Conservation (phyloP, 805 yeast genomes). For the Candida bentonensis region DNA sequence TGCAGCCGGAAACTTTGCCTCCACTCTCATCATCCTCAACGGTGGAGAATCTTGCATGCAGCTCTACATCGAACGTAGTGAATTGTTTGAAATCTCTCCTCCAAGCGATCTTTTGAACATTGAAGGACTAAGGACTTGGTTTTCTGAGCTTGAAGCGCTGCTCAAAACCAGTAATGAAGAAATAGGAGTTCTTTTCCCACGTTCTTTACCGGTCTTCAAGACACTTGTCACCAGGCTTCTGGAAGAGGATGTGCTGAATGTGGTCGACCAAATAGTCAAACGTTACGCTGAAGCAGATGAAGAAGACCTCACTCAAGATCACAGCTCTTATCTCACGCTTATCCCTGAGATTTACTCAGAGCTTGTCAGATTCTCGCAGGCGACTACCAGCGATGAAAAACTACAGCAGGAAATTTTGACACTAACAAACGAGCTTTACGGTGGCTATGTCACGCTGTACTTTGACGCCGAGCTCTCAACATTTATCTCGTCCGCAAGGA, state of each 20-base stretch:
- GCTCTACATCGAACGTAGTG: slow-evolving; percentile 10
- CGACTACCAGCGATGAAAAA: not conserved
- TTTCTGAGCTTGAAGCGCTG: slow-evolving; percentile 20
- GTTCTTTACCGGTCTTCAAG: slow-evolving; percentile 2
- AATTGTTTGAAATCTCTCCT: not conserved
- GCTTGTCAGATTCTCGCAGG: not conserved
- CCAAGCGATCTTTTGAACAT: slow-evolving; percentile 6
- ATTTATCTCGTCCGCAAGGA: slow-evolving; percentile 15
- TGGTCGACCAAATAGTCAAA: not conserved
- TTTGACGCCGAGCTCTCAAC: slow-evolving; percentile 18
- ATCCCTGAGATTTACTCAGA: slow-evolving; percentile 25
- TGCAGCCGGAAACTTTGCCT: slow-evolving; percentile 12
- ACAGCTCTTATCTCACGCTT: slow-evolving; percentile 12
- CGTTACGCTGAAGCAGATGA: slow-evolving; percentile 6
- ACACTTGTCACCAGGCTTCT: slow-evolving; percentile 2
- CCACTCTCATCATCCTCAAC: slow-evolving; percentile 20
- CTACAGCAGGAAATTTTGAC: slow-evolving; percentile 9
- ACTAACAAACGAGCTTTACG: slow-evolving; percentile 13
- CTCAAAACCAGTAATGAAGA: slow-evolving; percentile 27
- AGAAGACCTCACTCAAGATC: slow-evolving; percentile 2
- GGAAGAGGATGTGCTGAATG: not conserved
- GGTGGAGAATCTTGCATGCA: slow-evolving; percentile 22
- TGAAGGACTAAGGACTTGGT: slow-evolving; percentile 7
- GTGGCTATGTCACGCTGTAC: slow-evolving; percentile 16
- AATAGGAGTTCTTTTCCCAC: slow-evolving; percentile 28